Evolutionary conservation across 2,329 filamentous ascomycete genomes (phyloP), one percentile per base, ranked within the genome.

Genomic region (Monilinia laxa): DNA sequence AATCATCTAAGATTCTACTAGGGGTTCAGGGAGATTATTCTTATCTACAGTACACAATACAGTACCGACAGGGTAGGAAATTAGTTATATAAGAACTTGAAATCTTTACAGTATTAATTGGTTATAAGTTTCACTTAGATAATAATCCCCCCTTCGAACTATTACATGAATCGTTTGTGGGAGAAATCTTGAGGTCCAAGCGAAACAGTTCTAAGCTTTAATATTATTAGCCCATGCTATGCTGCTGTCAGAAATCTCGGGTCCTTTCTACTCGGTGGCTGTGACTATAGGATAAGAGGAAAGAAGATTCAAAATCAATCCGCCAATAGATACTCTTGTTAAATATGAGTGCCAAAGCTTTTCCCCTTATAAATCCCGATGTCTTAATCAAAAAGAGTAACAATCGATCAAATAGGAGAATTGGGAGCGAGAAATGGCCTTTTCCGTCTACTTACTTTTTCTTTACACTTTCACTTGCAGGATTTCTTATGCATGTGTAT

Each of bases 161-260:
- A 25, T n/a, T 28, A 16, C n/a, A 23, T 35, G 42, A 40, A 42
- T 60, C 42, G 42, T 60, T 60, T 42, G 28, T 49, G 18, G 35
- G 20, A 47, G 28, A 35, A 47, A 51, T 60, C 28, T 60, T 23
- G 31, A 49, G 42, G 57, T 45, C 57, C 28, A 60, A 60, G 57
- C 31, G 28, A 60, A 60, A 25, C 45, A 49, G 38, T 23, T 59
- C 57, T 59, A 3, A 35, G 57, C 56, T 49, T 42, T 4, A 23
- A 35, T 16, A 23, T 9, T 16, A 23, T 59, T 38, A 60, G 45
- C 9, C 28, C n/a, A 38, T 25, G 9, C 28, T 31, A 51, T 62
- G 47, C 64, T 66, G 64, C 47, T 62, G 64, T 62, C 49, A 62
- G 56, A 66, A 62, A 47, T 52, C 62, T 58, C 54, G 54, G 63